Base-by-base conservation (phyloP, 2,329 filamentous ascomycete genomes). In the Ophiocordyceps camponoti-saundersi region DNA sequence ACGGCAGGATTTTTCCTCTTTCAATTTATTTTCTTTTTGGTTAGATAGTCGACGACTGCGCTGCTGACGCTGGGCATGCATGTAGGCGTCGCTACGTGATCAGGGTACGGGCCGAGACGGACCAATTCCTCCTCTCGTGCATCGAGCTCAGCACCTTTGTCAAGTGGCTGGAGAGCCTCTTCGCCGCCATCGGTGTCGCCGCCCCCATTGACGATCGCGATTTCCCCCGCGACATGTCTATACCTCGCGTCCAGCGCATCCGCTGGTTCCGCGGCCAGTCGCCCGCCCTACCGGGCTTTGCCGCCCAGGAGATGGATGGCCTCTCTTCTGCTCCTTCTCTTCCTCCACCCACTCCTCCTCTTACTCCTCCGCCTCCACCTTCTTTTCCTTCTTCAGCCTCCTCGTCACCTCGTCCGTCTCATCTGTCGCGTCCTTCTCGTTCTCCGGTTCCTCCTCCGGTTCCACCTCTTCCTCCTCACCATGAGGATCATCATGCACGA, bases 161-260 rank as follows among this genome's bases (percentile, higher is more conserved):
- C 50, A 71, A 71, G 45, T 84, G 83, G 79, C 64, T 86, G 2
- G 79, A 85, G 56, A 68, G 69, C 3, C 65, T 85, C 11, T 83
- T 80, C 55, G 79, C 80, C n/a, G 82, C 79, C 44, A 82, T 88
- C 49, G 80, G 85, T 55, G 74, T 88, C 20, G 77, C 82, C 13
- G 68, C 75, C 1, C 76, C 81, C 1, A 71, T 87, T 39, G 83
- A 88, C 53, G 82, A 86, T 52, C 75, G 84, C 44, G 71, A 77
- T 42, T 73, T 79, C 46, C 77, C 77, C 3, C 66, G 71, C 41
- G 77, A 80, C 54, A 74, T 77, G 60, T 78, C 74, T 34, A 72
- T 80, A 45, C 77, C 77, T 11, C 66, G 73, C n/a, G 64, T 72
- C 41, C 71, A 74, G 53, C 63, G 72, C 30, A 65, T 73, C 50